Evolutionary conservation across 495 filamentous ascomycete species (phyloP).

Genomic region (Daldinia bambusicola): DNA sequence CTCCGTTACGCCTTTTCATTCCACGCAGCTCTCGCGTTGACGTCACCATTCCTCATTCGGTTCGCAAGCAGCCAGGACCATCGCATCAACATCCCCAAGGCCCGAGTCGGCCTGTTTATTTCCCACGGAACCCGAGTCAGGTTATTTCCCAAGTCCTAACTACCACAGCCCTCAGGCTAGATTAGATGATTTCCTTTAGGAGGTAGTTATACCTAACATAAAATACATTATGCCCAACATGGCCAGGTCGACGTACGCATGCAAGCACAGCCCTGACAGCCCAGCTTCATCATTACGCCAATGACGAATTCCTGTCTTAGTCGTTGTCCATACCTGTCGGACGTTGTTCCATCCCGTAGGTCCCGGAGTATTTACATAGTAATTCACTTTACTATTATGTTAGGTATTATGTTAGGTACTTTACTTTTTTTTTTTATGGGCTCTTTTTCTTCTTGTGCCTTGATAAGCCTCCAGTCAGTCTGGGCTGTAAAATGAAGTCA

Average conservation of each 20-base stretch:
- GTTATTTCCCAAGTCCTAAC: background rate
- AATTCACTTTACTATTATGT: too few relatives aligned
- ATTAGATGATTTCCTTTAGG: background rate
- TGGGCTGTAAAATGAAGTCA: conserved; percentile 38
- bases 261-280: conserved; percentile 14
- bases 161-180: too few relatives aligned
- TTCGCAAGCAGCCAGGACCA: conserved; percentile 24
- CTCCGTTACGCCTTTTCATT: background rate
- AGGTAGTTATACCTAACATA: too few relatives aligned
- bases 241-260: background rate
- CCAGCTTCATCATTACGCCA: conserved; percentile 18
- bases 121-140: conserved; percentile 11
- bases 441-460: background rate
- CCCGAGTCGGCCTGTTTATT: background rate
- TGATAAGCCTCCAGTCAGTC: conserved; percentile 14
- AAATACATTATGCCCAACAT: too few relatives aligned
- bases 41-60: conserved; percentile 29
- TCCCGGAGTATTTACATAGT: conserved; percentile 8
- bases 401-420: too few relatives aligned
- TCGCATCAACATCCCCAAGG: background rate
- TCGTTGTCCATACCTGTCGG: background rate
- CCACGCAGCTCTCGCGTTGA: conserved; percentile 24
- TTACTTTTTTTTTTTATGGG: too few relatives aligned
- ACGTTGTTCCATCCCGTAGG: conserved; percentile 20
- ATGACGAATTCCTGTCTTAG: conserved; percentile 34